phyloP scores from a whole-genome alignment of 2,329 filamentous ascomycete genomes.

The Botrytis cinerea region DNA sequence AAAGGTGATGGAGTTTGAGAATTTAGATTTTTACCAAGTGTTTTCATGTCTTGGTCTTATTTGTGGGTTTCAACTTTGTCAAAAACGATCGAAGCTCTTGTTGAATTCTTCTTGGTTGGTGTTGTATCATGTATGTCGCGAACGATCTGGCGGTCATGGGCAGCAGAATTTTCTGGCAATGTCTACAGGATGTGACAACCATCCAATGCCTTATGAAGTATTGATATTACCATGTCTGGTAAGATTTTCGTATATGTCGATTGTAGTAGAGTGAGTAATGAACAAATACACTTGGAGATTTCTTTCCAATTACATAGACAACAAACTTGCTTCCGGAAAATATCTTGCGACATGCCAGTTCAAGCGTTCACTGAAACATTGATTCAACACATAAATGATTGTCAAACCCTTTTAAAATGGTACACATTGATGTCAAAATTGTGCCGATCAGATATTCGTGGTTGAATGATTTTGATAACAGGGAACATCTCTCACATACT shows the following conservation, averaged over 20 bases:
- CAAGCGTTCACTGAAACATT: not conserved
- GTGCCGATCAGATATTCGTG: not conserved
- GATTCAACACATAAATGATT: not conserved
- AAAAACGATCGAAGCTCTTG: not conserved
- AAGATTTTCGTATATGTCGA: not conserved
- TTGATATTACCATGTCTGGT: not conserved
- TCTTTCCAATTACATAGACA: not conserved
- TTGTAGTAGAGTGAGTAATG: not conserved
- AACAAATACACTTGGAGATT: not conserved
- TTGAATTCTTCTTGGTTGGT: not conserved
- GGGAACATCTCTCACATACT: not conserved
- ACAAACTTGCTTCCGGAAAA: not conserved
- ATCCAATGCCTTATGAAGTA: not conserved
- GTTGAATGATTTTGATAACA: not conserved
- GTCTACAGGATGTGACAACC: not conserved
- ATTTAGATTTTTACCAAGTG: not conserved
- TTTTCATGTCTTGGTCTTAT: not conserved
- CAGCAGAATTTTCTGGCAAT: not conserved
- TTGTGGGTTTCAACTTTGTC: not conserved
- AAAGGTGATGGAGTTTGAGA: not conserved
- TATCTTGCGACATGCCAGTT: too few species aligned
- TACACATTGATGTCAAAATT: not conserved
- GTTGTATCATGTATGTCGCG: not conserved
- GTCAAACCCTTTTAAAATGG: fast-evolving
- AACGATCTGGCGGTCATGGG: not conserved